Evolutionary conservation across 805 yeast species (phyloP), one percentile per base, ranked within the genome.

Genomic region (Wickerhamiella azymoides): DNA sequence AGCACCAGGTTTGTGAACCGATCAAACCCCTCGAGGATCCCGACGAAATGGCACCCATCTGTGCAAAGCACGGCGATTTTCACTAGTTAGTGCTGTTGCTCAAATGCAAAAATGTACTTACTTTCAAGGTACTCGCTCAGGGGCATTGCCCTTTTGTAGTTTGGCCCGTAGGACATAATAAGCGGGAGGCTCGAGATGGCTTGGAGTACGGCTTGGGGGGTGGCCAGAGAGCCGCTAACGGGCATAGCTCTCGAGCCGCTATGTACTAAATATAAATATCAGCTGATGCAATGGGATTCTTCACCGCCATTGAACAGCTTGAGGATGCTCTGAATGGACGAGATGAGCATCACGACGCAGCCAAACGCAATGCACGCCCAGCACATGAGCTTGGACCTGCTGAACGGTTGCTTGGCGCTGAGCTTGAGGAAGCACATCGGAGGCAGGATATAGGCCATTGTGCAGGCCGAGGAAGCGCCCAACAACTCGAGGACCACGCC

Each of bases 401-500:
- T 72, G 39, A 50, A 50, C 54, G 69, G 75, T 49, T 54, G 64
- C 45, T 57, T 65, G 47, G 65, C 60, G 0, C 85, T 73, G 55
- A 88, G 70, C 50, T 79, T 76, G 50, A 85, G 61, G 55, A 72
- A 82, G 55, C 96, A 88, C 59, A 80, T 60, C 2, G 96, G 95
- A 0, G 97, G 97, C 14, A 88, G 65, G 18, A 88, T 84, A 59
- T 84, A 88, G 0, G 97, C 96, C 80, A 89, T 79, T 33, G 83
- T 67, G 16, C 94, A 84, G 0, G 96, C 96, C 0, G 94, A 81
- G 0, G 94, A 81, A 0, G 96, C 88, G 1, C 97, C 97, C 27
- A 85, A 86, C 2, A 88, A 69, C 58, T 89, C 96, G 36, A 88
- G 68, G 25, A 89, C 79, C 10, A 92, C 82, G 1, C 97, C 97